phyloP scores from a whole-genome alignment of 2,329 filamentous ascomycete genomes.

The Leptographium radiaticola region DNA sequence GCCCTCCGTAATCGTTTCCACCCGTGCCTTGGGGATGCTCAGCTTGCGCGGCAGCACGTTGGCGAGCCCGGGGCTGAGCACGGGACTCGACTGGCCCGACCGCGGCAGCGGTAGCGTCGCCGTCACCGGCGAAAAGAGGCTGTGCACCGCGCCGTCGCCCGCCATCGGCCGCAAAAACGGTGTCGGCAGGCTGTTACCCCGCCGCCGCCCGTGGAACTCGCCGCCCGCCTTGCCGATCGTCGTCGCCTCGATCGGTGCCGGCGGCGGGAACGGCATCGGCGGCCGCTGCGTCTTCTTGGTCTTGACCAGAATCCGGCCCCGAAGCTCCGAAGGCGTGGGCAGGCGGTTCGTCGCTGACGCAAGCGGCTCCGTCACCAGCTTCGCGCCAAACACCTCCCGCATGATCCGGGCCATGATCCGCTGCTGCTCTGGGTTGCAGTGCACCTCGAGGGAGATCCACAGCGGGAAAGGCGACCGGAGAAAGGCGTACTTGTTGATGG shows the following conservation, averaged over 20 bases:
- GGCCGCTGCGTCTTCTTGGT: conserved; percentile 64
- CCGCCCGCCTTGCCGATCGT: conserved; percentile 13
- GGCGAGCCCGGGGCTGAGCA: conserved; percentile 28
- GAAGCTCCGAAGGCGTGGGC: conserved; percentile 76
- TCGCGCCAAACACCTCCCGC: conserved; percentile 68
- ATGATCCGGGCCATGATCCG: conserved; percentile 81
- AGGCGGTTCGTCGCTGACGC: conserved; percentile 54
- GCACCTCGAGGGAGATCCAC: conserved; percentile 91
- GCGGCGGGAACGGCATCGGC: background rate
- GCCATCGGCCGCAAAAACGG: conserved; percentile 53
- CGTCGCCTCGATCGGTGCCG: conserved; percentile 7
- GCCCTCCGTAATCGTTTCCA: conserved; percentile 45
- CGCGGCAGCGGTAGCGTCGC: conserved; percentile 13
- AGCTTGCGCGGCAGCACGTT: conserved; percentile 31
- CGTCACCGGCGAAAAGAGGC: background rate
- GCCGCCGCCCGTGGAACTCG: conserved; percentile 29
- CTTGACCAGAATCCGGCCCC: conserved; percentile 78
- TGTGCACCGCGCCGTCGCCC: conserved; percentile 28
- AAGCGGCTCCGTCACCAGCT: conserved; percentile 64
- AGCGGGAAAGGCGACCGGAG: conserved; percentile 75
- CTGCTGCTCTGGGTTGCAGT: conserved; percentile 77
- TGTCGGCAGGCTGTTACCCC: conserved; percentile 64
- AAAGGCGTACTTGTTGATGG: conserved; percentile 92
- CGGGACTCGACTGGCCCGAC: conserved; percentile 38
- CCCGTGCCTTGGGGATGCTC: conserved; percentile 38